phyloP scores from a whole-genome alignment of 2,329 filamentous ascomycete genomes.

The Aspergillus ibericus region DNA sequence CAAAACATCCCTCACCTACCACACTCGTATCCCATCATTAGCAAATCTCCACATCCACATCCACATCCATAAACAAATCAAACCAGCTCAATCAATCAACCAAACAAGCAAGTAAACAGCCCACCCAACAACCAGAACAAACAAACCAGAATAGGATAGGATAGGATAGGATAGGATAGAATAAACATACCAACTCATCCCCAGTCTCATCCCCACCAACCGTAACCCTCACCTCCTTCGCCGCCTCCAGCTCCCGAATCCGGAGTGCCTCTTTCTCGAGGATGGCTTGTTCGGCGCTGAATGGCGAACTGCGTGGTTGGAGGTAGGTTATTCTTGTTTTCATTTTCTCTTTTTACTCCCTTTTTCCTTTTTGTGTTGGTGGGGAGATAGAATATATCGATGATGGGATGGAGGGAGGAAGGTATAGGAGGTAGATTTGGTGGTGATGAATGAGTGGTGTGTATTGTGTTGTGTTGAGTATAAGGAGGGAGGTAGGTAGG shows the following conservation, averaged over 20 bases:
- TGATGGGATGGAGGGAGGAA: background rate
- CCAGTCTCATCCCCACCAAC: conserved; percentile 58
- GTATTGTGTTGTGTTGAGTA: no score
- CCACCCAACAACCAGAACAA: no score
- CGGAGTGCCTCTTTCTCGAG: conserved; percentile 40
- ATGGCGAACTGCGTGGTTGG: conserved; percentile 61
- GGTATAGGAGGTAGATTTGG: background rate
- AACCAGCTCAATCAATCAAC: no score
- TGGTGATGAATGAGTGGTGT: background rate
- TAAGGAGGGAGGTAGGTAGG: no score
- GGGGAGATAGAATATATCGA: background rate
- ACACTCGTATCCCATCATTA: background rate
- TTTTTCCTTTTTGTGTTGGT: background rate
- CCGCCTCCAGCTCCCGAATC: conserved; percentile 63
- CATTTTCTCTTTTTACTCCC: conserved; percentile 26
- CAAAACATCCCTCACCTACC: conserved; percentile 61
- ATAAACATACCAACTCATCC: conserved; percentile 51
- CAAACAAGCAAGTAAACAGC: no score
- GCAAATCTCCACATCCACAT: background rate
- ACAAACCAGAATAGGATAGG: no score
- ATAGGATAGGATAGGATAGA: background rate
- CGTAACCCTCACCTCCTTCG: conserved; percentile 78
- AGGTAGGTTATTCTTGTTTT: conserved; percentile 68
- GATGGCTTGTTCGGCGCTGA: conserved; percentile 65
- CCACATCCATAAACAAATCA: no score